phyloP scores from a whole-genome alignment of 129 eudicot species.

The Flaveria brownii region DNA sequence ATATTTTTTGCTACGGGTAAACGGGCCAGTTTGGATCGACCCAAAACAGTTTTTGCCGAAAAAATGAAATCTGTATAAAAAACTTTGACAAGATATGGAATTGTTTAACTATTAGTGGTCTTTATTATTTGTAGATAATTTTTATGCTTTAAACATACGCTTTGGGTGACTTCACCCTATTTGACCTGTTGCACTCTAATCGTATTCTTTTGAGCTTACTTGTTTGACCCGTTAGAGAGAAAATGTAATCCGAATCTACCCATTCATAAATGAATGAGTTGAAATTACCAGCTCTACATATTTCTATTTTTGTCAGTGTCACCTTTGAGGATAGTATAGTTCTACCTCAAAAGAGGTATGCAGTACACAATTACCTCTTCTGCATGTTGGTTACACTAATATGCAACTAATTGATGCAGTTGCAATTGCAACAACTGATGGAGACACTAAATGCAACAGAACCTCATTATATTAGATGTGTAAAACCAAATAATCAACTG shows the following conservation, averaged over 20 bases:
- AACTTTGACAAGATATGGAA: not conserved
- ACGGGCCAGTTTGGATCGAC: not conserved
- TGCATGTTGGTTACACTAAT: constrained; percentile 27
- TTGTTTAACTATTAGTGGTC: not conserved
- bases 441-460: constrained; percentile 89
- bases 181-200: not conserved
- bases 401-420: constrained; percentile 47
- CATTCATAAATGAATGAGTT: not conserved
- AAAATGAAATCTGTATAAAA: not conserved
- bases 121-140: not conserved
- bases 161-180: not conserved
- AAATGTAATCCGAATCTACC: not conserved
- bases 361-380: constrained; percentile 3
- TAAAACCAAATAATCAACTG: constrained; percentile 93
- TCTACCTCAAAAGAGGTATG: constrained; percentile 1
- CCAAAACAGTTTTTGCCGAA: not conserved
- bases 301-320: not conserved
- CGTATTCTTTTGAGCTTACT: not conserved
- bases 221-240: not conserved
- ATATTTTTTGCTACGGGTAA: not conserved
- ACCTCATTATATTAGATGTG: constrained; percentile 95
- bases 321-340: not conserved
- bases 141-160: not conserved
- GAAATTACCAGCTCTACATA: not conserved
- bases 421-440: constrained; percentile 94